Evolutionary conservation across 2,329 filamentous ascomycete genomes (phyloP), one percentile per base, ranked within the genome.

Genomic region (Tolypocladium tundrense): DNA sequence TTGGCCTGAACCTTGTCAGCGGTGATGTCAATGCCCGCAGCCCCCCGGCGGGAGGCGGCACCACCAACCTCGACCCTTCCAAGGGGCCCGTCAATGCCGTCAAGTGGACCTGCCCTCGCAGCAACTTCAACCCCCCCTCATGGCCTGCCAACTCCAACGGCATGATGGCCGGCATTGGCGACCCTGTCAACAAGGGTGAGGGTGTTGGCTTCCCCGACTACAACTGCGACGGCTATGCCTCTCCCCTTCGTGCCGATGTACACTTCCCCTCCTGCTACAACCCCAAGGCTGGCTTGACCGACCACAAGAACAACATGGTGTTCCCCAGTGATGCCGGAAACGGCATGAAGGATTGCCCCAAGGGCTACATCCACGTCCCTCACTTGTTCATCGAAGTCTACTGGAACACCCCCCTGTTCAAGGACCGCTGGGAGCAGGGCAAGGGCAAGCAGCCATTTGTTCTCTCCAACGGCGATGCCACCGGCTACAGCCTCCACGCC

Each of bases 211-310:
- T 94, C 69, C 89, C 89, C 35, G 79, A 86, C 67, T 78, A 81
- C 68, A 81, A 86, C 66, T 91, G 89, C 68, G 83, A 88, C 65
- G 80, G 82, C 55, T 77, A 73, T 58, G 78, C 77, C 62, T 85
- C 84, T 55, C 84, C 84, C 59, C 77, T 85, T 51, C 83, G 86
- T 43, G 79, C 81, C 58, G 86, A 90, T 63, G 73, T 89, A 45
- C 86, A 88, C 75, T 88, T 90, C 73, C 87, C 87, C 7, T 86
- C 84, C 7, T 90, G 87, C 77, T 90, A 88, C 79, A 81, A 90
- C 70, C 87, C 86, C 37, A 69, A 79, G 48, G 76, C 79, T 53
- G 84, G 81, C 58, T 75, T 86, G 45, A 72, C 77, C 39, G 77
- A 86, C 72, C 84, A 83, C 75, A 75, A 79, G 67, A 79, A 77